Conservation (phyloP, 1,139 yeast genomes). For the Hemisphaericaspora lyxosophila region DNA sequence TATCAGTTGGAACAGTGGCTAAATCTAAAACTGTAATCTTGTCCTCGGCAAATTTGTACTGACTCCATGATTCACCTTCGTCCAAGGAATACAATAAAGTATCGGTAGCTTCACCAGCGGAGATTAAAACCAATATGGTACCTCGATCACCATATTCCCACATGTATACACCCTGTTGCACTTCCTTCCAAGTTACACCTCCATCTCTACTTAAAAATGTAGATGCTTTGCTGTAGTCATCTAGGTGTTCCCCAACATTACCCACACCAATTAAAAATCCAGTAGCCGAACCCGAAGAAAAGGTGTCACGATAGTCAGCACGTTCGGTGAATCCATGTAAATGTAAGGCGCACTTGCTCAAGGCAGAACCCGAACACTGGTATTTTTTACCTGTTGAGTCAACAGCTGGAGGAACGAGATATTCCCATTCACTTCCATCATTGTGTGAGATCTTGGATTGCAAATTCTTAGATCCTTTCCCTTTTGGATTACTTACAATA, state of each 20-base stretch:
- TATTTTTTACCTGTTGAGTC: slow-evolving; percentile 64
- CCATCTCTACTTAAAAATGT: slow-evolving; percentile 85
- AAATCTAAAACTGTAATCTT: slow-evolving; percentile 64
- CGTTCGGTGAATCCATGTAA: slow-evolving; percentile 92
- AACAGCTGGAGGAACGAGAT: slow-evolving; percentile 61
- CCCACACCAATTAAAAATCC: slow-evolving; percentile 89
- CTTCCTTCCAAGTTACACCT: slow-evolving; percentile 84
- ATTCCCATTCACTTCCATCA: slow-evolving; percentile 90
- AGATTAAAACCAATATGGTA: slow-evolving; percentile 72
- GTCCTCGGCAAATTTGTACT: slow-evolving; percentile 60
- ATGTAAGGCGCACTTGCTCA: slow-evolving; percentile 72
- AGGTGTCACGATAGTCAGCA: slow-evolving; percentile 78
- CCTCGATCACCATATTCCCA: slow-evolving; percentile 99
- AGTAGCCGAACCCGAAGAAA: slow-evolving; percentile 83
- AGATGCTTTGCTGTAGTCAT: slow-evolving; percentile 49
- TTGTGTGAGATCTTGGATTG: slow-evolving; percentile 79
- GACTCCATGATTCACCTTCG: slow-evolving; percentile 77
- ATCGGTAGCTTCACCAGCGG: slow-evolving; percentile 58
- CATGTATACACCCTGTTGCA: slow-evolving; percentile 69
- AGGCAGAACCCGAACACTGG: slow-evolving; percentile 50
- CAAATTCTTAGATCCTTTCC: slow-evolving; percentile 45
- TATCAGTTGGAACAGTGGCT: slow-evolving; percentile 89
- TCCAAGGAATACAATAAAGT: slow-evolving; percentile 66
- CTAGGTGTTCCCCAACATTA: slow-evolving; percentile 72
- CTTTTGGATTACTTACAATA: slow-evolving; percentile 49